Base-by-base conservation (phyloP, 495 filamentous ascomycete species). In the Terfezia claveryi region DNA sequence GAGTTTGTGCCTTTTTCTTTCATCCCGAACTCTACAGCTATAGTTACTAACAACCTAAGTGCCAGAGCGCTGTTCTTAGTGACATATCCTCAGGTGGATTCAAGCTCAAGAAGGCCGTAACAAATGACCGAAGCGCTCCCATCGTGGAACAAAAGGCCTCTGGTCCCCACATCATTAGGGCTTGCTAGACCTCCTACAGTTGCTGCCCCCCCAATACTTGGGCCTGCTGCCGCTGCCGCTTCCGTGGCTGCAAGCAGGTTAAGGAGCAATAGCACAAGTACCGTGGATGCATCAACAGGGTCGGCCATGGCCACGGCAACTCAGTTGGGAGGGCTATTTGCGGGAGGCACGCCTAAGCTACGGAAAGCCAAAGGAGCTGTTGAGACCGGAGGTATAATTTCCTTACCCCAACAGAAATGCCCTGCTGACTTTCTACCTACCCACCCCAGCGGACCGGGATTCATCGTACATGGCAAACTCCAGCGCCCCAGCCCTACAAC, bases 61-160 rank as follows among this genome's bases (percentile, higher is more conserved):
- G 16, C 50, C 64, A 96, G 89, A 81, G 83, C 59, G 87, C 87
- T 23, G 73, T 98, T n/a, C 77, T 96, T 27, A 72, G 74, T 61
- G 89, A 95, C 70, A 98, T 98, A 59, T 71, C 73, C 52, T 46
- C 41, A 51, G 93, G 93, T 72, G 91, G 92, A 41, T 72, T 73
- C 57, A 64, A 69, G 49, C 72, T 98, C 49, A 94, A 83, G 72
- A 94, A 94, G 70, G 70, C 87, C 10, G 83, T 87, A 32, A 92
- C 87, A 56, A 95, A 98, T 68, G 91, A 98, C 70, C 79, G 91
- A 68, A 95, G 88, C 44, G 87, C 86, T 14, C 91, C 91, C 1
- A 57, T 74, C 54, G 67, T 95, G 52, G 17, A 46, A 14, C 2
- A 14, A 14, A 46, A 46, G 17, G 17, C 12, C 17, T 74, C 72